A percentile compares a stretch with the other conserved stretches of the same genome.
These are phyloP conservation scores for Cordia subcordata DNA, from an alignment of 257 asterid genomes.

Conservation along the genomic window DNA sequence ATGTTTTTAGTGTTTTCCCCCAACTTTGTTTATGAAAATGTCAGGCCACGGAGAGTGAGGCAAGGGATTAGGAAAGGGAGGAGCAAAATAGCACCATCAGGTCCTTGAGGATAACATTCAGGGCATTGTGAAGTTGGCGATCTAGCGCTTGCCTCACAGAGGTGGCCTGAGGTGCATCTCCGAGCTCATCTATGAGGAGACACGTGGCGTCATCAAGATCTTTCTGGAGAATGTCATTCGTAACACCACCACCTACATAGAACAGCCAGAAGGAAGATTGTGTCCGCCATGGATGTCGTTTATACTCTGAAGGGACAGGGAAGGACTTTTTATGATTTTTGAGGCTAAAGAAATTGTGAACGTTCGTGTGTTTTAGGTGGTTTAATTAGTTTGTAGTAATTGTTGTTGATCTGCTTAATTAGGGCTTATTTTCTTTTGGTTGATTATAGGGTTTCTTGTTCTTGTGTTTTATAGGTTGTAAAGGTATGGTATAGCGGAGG, in stretches of 20 bases:
- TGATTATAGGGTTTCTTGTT: no score
- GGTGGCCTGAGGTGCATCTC: constrained; percentile 42
- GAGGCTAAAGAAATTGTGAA: no score
- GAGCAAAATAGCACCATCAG: constrained; percentile 35
- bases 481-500: no score
- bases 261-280: constrained; percentile 33
- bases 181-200: constrained; percentile 35
- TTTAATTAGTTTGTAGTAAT: no score
- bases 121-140: no score
- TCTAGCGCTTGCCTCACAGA: constrained; percentile 32
- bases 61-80: constrained; percentile 35
- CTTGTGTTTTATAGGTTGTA: no score
- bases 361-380: no score
- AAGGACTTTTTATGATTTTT: constrained; percentile 30
- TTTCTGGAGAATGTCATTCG: constrained; percentile 44
- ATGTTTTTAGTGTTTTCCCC: no score
- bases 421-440: no score
- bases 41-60: constrained; percentile 31
- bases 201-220: constrained; percentile 35
- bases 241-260: constrained; percentile 32
- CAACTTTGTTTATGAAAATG: no score
- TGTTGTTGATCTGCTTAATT: no score
- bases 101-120: constrained; percentile 34
- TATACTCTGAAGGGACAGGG: constrained; percentile 39
- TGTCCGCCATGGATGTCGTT: constrained; percentile 25